A percentile compares a stretch with the other conserved stretches of the same genome.
These are phyloP conservation scores for Lycium ferocissimum DNA, from an alignment of 257 asterid genomes.

Conservation along the genomic window DNA sequence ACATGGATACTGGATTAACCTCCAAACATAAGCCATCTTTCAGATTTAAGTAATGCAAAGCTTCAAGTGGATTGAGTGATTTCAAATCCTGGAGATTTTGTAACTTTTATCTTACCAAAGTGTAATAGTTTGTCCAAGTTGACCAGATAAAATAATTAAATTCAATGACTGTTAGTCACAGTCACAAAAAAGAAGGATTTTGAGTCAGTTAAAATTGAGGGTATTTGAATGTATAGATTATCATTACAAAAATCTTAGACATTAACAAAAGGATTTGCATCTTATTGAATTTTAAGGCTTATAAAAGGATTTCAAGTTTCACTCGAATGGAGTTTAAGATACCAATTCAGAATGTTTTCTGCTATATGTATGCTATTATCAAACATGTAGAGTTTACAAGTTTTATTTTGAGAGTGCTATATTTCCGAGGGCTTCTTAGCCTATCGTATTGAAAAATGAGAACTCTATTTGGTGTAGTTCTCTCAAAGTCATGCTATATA, in stretches of 20 bases:
- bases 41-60: not conserved
- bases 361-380: not conserved
- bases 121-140: conserved; percentile 4
- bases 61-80: not conserved
- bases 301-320: not conserved
- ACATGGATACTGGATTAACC: not conserved
- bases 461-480: conserved; percentile 16
- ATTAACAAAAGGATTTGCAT: not conserved
- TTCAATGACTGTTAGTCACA: not conserved
- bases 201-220: not conserved
- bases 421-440: not conserved
- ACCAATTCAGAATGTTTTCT: conserved; percentile 1
- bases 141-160: not conserved
- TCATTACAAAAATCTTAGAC: not conserved
- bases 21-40: conserved; percentile 6
- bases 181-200: conserved; percentile 16
- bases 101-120: not conserved
- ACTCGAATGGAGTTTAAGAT: not conserved
- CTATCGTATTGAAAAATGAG: not conserved
- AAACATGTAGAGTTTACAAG: not conserved
- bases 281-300: not conserved
- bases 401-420: not conserved
- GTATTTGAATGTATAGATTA: not conserved
- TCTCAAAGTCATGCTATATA: conserved; percentile 23
- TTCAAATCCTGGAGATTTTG: conserved; percentile 8